Conservation (phyloP, 2,329 filamentous ascomycete species). For the Didymella sp. region DNA sequence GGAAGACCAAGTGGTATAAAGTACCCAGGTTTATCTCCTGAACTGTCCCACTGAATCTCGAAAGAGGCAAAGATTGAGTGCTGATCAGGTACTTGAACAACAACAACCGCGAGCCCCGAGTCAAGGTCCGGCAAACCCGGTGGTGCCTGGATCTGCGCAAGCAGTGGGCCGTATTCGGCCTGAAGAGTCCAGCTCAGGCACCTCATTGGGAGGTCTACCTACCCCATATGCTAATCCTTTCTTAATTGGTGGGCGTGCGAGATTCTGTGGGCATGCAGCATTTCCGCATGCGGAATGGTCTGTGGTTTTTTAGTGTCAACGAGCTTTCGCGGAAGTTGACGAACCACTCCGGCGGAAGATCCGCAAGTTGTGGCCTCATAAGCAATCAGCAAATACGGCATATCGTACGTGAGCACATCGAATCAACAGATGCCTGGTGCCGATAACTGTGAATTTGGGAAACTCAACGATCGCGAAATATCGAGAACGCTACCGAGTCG, state of each 20-base stretch:
- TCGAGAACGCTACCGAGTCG: not conserved
- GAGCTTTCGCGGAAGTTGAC: not conserved
- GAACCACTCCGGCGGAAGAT: not conserved
- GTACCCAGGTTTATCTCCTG: not conserved
- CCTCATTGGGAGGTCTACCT: not conserved
- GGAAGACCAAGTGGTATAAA: conserved; percentile 2
- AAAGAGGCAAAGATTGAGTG: not conserved
- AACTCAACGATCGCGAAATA: not conserved
- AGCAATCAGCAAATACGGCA: not conserved
- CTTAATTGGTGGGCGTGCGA: too few relatives aligned
- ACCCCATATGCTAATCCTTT: too few relatives aligned
- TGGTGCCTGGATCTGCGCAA: not conserved
- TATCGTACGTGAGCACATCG: not conserved
- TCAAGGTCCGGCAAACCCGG: not conserved
- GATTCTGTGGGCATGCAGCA: not conserved
- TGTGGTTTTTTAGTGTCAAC: not conserved
- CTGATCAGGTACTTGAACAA: conserved; percentile 2
- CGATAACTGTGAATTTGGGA: not conserved
- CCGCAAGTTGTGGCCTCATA: not conserved
- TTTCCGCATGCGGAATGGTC: not conserved
- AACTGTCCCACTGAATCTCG: not conserved
- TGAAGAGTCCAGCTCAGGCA: not conserved
- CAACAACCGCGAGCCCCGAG: not conserved
- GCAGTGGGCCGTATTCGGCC: conserved; percentile 1
- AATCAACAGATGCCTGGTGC: not conserved